Percentiles rank a stretch among this genome's conserved stretches.
phyloP scores from a whole-genome alignment of 176 grass and related monocot genomes.

The Eleusine coracana region DNA sequence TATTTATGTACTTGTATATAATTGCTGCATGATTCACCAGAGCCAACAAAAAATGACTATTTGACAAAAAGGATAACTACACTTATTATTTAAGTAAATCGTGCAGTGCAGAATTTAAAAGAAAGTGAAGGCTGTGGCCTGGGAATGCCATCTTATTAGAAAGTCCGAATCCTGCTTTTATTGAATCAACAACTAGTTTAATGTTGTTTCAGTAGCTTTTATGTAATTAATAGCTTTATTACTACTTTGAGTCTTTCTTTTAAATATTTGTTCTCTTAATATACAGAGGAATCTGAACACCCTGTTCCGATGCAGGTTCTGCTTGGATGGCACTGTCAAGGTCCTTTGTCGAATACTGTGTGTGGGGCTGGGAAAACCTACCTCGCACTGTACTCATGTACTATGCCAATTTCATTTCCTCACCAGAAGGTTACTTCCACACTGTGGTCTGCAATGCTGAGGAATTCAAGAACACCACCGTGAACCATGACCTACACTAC shows the following conservation, averaged over 20 bases:
- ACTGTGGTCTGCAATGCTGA: conserved; percentile 62
- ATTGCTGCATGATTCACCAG: background rate
- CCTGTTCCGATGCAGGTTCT: conserved; percentile 47
- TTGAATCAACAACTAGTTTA: background rate
- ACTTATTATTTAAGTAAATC: background rate
- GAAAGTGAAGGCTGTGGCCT: background rate
- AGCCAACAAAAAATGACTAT: background rate
- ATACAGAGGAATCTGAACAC: conserved; percentile 22
- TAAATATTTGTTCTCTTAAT: background rate
- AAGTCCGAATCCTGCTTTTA: background rate
- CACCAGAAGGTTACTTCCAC: conserved; percentile 74
- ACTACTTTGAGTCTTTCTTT: background rate
- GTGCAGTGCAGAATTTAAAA: background rate
- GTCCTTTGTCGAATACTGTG: conserved; percentile 64
- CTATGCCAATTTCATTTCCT: conserved; percentile 75
- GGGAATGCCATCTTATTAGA: background rate
- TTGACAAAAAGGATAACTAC: background rate
- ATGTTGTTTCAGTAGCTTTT: conserved; percentile 2
- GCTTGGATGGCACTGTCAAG: conserved; percentile 70
- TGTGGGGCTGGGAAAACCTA: conserved; percentile 78
- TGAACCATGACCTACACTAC: conserved; percentile 78
- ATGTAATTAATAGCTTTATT: conserved; percentile 14
- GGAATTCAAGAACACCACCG: conserved; percentile 62
- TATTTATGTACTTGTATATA: background rate
- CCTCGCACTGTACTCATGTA: conserved; percentile 74